Evolutionary conservation across 495 filamentous ascomycete genomes (phyloP).

Genomic region (Xylaria intraflava): DNA sequence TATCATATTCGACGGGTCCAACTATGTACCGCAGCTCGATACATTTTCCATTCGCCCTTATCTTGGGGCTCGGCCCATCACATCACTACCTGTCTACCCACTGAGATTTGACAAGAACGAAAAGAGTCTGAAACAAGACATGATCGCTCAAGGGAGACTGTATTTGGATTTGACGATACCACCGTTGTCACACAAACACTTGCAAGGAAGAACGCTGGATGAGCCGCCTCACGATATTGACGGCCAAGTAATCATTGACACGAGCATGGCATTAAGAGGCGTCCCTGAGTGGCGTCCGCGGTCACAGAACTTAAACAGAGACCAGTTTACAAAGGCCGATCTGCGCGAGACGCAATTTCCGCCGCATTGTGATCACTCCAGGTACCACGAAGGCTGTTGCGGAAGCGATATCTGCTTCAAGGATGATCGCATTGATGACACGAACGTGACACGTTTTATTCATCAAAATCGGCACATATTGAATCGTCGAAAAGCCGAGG

Average conservation of each 20-base stretch:
- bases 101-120: background rate
- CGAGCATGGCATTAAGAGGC: background rate
- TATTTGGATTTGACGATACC: constrained; percentile 1
- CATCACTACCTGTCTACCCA: constrained; percentile 1
- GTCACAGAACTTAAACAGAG: background rate
- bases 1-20: background rate
- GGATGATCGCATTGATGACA: background rate
- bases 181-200: background rate
- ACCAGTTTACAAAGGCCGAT: background rate
- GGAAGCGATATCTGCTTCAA: constrained; percentile 3
- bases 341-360: background rate
- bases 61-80: background rate
- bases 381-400: background rate
- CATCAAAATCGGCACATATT: background rate
- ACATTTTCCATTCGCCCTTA: background rate
- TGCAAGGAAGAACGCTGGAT: background rate
- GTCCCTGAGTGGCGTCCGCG: background rate
- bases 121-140: background rate
- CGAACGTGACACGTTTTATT: background rate
- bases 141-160: background rate
- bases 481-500: background rate
- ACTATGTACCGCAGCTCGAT: constrained; percentile 1
- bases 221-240: constrained; percentile 5
- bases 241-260: constrained; percentile 1
- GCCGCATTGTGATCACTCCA: background rate